Evolutionary conservation across 805 yeast genomes (phyloP), one percentile per base, ranked within the genome.

Genomic region (Candida sphagnicola): DNA sequence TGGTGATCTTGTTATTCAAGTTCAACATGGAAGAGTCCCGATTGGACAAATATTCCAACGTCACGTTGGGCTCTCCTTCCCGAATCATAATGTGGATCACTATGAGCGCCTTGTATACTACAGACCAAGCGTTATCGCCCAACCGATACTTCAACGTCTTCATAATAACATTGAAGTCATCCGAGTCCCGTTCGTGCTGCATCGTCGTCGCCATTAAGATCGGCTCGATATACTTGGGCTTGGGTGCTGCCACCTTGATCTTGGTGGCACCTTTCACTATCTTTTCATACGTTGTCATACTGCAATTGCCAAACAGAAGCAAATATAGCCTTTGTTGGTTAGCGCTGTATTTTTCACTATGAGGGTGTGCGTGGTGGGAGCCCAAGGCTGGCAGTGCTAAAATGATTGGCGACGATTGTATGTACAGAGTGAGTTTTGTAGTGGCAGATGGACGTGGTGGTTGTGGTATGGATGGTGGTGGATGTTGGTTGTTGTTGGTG

Each of bases 171-270:
- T 70, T 69, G 51, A 91, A 80, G 47, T 85, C 75, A 14, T 75
- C 80, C 8, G 58, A 38, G 21, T 59, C 61, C 1, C 57, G 50
- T 3, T 54, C 41, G 43, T 66, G 72, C 23, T 75, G 74, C 36
- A 71, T 69, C 35, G 74, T 72, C 2, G 89, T 83, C 19, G 84
- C 72, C 71, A 80, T 73, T 23, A 93, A 70, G 37, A 93, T 87
- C 1, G 98, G 98, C 65, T 91, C 98, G 38, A 93, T 80, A 57
- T 93, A 93, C 60, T 93, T 93, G 28, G 95, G 84, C 63, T 93
- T 93, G 5, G 99, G 99, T n/a, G 98, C 96, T 8, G 98, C 98
- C 65, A 87, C 76, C 78, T 68, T 67, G 43, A 69, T 65, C 50
- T 68, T 63, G 46, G 74, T 64, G 48, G 70, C 72, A 13, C 72